Evolutionary conservation across 2,329 filamentous ascomycete genomes (phyloP).

Genomic region (Cytospora paraplurivora): DNA sequence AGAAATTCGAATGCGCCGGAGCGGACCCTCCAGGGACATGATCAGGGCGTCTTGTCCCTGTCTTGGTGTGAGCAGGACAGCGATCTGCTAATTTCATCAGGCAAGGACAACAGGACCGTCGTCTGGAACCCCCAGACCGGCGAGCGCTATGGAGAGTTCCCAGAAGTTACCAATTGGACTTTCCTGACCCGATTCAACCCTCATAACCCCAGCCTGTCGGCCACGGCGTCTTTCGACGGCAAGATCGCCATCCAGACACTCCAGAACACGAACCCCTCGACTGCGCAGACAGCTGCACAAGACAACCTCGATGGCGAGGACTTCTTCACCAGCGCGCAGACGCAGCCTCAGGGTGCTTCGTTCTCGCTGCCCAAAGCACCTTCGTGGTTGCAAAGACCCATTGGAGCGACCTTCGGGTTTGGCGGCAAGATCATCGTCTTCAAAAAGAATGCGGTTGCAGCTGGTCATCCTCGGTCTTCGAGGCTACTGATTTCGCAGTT

Average conservation of each 20-base stretch:
- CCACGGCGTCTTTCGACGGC: slow-evolving; percentile 95
- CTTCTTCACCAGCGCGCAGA: slow-evolving; percentile 93
- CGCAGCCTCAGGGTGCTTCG: slow-evolving; percentile 84
- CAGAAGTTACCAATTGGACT: slow-evolving; percentile 98
- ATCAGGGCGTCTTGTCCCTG: slow-evolving; percentile 88
- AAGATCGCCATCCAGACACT: slow-evolving; percentile 93
- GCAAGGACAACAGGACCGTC: slow-evolving; percentile 94
- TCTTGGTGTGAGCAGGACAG: slow-evolving; percentile 95
- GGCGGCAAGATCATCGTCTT: slow-evolving; percentile 88
- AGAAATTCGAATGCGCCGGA: slow-evolving; percentile 96
- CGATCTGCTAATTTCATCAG: slow-evolving; percentile 85
- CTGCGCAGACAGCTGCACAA: slow-evolving; percentile 67
- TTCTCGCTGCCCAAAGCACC: slow-evolving; percentile 87
- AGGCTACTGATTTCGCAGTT: slow-evolving; percentile 86
- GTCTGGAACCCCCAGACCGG: slow-evolving; percentile 96
- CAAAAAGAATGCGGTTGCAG: slow-evolving; percentile 57
- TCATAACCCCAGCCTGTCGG: slow-evolving; percentile 86
- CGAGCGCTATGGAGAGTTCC: slow-evolving; percentile 85
- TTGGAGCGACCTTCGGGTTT: slow-evolving; percentile 90
- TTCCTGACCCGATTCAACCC: slow-evolving; percentile 96
- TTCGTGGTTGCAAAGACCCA: slow-evolving; percentile 84
- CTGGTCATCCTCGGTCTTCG: slow-evolving; percentile 69
- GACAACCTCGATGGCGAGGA: slow-evolving; percentile 84
- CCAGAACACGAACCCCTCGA: slow-evolving; percentile 84
- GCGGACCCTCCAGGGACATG: slow-evolving; percentile 84